Base-by-base conservation (phyloP, 192 early-diverging fungal genomes). In the Podochytrium sp. region DNA sequence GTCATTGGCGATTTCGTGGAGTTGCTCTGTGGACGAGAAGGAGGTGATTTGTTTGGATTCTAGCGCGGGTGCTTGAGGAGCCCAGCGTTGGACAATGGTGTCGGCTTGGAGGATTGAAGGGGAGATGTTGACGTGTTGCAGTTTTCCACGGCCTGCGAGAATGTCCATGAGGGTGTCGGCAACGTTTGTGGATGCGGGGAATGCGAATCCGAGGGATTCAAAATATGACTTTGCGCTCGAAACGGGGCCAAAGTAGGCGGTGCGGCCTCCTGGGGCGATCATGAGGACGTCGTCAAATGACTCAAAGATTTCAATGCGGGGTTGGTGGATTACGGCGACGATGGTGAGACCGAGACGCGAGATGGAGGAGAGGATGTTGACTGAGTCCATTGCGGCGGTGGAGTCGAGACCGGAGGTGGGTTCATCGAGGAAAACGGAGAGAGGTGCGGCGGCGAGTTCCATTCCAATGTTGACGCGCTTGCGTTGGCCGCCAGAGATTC, bases 401-500 rank as follows among this genome's bases (percentile, higher is more conserved):
- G 91, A 86, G 74, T 93, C 91, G 2, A 80, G 65, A 2, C 78
- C 93, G 25, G 90, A 92, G 2, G 93, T 95, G 58, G 93, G 93
- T 68, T 79, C 93, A 80, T 95, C 93, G 65, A 94, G 83, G 81
- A 95, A 94, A 38, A 95, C 80, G 42, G 92, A 81, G 77, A 89
- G 89, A 25, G 93, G 93, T 20, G 41, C 63, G 32, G 92, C 90
- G 16, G 91, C 92, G 57, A 95, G 83, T 79, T 95, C 93, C 29
- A 92, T 80, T 56, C 86, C 94, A 75, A 95, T 93, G 3, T 90
- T 93, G 57, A 95, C 78, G 61, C 78, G 90, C 83, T 95, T 95
- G 74, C 93, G 89, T 78, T 95, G 91, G 58, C 92, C 93, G 3
- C 93, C 86, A 51, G 90, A 91, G 51, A 95, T 91, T 71, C 94